Evolutionary conservation across 768 basidiomycete genomes (phyloP).

Genomic region (Boletus huronensis): DNA sequence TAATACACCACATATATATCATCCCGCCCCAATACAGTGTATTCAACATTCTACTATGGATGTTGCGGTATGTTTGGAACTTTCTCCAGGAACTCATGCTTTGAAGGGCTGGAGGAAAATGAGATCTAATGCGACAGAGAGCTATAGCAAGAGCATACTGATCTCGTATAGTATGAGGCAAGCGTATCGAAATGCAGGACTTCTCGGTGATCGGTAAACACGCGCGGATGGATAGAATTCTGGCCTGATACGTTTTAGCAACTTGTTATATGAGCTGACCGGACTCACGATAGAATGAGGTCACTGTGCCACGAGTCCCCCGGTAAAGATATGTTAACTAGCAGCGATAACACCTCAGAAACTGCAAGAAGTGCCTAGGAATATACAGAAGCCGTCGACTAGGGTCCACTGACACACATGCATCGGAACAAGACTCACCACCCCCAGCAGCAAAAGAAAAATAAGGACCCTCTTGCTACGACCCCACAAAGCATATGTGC

Average conservation of each 20-base stretch:
- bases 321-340: conserved; percentile 11
- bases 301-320: too few relatives aligned
- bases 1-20: conserved; percentile 24
- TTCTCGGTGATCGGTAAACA: conserved; percentile 12
- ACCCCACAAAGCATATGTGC: conserved; percentile 28
- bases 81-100: conserved; percentile 24
- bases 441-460: conserved; percentile 19
- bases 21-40: conserved; percentile 29
- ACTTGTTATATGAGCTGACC: neutral
- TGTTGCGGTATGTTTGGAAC: conserved; percentile 19
- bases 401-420: neutral
- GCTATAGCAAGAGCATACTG: conserved; percentile 4
- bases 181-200: conserved; percentile 5
- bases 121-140: neutral
- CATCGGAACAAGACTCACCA: conserved; percentile 3
- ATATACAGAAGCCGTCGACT: neutral
- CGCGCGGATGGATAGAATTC: conserved; percentile 23
- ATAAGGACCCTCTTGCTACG: conserved; percentile 13
- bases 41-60: conserved; percentile 14
- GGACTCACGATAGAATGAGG: conserved; percentile 21
- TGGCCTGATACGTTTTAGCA: neutral
- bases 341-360: conserved; percentile 5
- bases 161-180: conserved; percentile 23
- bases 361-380: conserved; percentile 14
- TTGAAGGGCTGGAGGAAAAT: conserved; percentile 20